Conservation (phyloP, 805 yeast genomes). For the Saccharomycopsis olivae region DNA sequence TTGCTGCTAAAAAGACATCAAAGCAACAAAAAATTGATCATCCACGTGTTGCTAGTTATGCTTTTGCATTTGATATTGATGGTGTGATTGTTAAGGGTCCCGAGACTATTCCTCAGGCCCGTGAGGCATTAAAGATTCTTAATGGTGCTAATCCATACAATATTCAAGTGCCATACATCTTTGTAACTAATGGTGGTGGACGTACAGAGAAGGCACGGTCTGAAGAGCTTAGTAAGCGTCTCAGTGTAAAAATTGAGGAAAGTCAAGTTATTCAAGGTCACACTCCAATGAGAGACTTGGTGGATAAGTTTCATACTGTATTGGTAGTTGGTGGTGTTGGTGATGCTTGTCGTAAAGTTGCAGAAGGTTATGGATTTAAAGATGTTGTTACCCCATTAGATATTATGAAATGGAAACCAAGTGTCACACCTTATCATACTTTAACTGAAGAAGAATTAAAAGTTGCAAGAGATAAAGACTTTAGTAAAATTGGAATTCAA, state of each 20-base stretch:
- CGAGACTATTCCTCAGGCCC: slow-evolving; percentile 72
- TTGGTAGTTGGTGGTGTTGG: slow-evolving; percentile 86
- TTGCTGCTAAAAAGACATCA: slow-evolving; percentile 29
- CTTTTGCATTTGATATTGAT: slow-evolving; percentile 88
- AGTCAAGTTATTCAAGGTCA: slow-evolving; percentile 89
- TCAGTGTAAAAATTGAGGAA: slow-evolving; percentile 50
- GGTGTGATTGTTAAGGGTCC: slow-evolving; percentile 86
- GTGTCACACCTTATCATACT: slow-evolving; percentile 75
- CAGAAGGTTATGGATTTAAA: slow-evolving; percentile 73
- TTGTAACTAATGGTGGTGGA: slow-evolving; percentile 91
- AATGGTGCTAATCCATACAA: slow-evolving; percentile 71
- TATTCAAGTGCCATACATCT: slow-evolving; percentile 71
- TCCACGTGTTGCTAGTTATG: slow-evolving; percentile 66
- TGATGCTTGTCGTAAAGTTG: slow-evolving; percentile 73
- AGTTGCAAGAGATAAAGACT: slow-evolving; percentile 49
- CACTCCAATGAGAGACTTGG: slow-evolving; percentile 84
- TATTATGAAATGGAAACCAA: slow-evolving; percentile 77
- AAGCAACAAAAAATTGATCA: slow-evolving; percentile 53
- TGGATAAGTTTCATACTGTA: slow-evolving; percentile 56
- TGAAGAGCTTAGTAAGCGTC: slow-evolving; percentile 51
- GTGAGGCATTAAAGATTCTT: slow-evolving; percentile 57
- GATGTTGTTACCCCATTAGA: slow-evolving; percentile 78
- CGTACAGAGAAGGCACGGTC: slow-evolving; percentile 69
- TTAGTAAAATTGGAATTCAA: slow-evolving; percentile 56
- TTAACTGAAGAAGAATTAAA: slow-evolving; percentile 60